Conservation (phyloP, 2,329 filamentous ascomycete species). For the Cordyceps farinosa region DNA sequence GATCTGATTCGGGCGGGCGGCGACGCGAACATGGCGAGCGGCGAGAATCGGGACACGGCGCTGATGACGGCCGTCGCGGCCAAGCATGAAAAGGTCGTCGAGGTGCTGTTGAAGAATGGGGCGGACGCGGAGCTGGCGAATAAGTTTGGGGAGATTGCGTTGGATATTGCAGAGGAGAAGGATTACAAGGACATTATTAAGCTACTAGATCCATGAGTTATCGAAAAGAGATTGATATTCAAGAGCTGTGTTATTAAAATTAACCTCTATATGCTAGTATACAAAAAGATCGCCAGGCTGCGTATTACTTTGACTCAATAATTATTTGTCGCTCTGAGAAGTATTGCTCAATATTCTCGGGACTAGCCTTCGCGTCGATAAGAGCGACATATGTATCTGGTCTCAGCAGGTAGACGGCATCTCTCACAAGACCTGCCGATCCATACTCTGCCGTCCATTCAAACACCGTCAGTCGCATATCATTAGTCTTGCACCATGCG, state of each 20-base stretch:
- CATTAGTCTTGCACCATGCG: not conserved
- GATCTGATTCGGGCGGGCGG: conserved; percentile 9
- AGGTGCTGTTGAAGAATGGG: conserved; percentile 10
- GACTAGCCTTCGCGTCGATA: not conserved
- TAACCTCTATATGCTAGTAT: not conserved
- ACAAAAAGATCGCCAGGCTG: not conserved
- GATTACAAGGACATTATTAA: not conserved
- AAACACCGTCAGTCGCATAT: conserved; percentile 7
- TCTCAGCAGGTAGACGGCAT: conserved; percentile 8
- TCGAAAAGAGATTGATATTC: not conserved
- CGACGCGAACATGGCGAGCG: conserved; percentile 5
- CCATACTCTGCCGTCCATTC: not conserved
- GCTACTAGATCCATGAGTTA: not conserved
- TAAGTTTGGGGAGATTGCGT: conserved; percentile 11
- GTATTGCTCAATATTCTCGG: not conserved
- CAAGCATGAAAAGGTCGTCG: conserved; percentile 13
- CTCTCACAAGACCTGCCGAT: not conserved
- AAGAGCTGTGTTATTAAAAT: not conserved
- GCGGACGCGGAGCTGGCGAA: conserved; percentile 4
- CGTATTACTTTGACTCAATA: not conserved
- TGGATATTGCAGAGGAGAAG: conserved; percentile 12
- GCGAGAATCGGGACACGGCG: not conserved
- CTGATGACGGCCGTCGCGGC: conserved; percentile 1
- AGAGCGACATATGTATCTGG: conserved; percentile 17
- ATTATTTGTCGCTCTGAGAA: not conserved